A percentile compares a stretch with the other conserved stretches of the same genome.
phyloP scores from a whole-genome alignment of 2,329 filamentous ascomycete species.

The Shiraia sp. region DNA sequence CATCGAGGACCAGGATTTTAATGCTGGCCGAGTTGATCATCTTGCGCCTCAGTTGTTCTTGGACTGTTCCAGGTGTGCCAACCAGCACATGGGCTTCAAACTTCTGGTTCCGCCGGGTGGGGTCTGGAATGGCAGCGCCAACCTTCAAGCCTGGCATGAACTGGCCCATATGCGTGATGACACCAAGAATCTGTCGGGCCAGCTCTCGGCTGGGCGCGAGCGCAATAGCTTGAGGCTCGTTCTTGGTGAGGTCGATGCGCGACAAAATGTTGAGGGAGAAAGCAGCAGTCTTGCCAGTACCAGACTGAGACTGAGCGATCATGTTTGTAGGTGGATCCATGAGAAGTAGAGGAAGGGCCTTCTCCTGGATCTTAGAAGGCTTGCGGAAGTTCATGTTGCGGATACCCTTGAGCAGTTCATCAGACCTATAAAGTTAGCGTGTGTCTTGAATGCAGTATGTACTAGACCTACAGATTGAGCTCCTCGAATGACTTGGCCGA shows the following conservation, averaged over 20 bases:
- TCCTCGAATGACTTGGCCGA: conserved; percentile 85
- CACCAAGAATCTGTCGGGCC: conserved; percentile 88
- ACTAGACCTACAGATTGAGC: conserved; percentile 73
- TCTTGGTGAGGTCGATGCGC: conserved; percentile 74
- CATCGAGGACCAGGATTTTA: conserved; percentile 86
- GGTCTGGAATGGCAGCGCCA: conserved; percentile 81
- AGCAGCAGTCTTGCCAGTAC: conserved; percentile 95
- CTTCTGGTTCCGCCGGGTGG: conserved; percentile 67
- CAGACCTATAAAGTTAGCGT: conserved; percentile 22
- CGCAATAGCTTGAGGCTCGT: conserved; percentile 81
- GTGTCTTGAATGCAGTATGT: neutral
- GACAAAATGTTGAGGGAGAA: conserved; percentile 92
- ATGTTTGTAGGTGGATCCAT: conserved; percentile 86
- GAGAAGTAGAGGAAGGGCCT: conserved; percentile 86
- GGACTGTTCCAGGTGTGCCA: conserved; percentile 90
- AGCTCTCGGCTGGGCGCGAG: conserved; percentile 93
- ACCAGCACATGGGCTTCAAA: conserved; percentile 82
- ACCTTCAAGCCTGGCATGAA: conserved; percentile 78
- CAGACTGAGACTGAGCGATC: conserved; percentile 98
- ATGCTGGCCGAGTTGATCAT: conserved; percentile 73
- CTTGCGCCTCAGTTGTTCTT: conserved; percentile 79
- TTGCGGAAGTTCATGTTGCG: conserved; percentile 89
- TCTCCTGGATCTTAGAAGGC: conserved; percentile 97
- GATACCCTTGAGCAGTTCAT: conserved; percentile 62
- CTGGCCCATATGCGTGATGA: conserved; percentile 80